Percentiles rank a stretch among this genome's conserved stretches.
phyloP scores from a whole-genome alignment of 129 eudicot genomes.

The Glebionis coronaria region DNA sequence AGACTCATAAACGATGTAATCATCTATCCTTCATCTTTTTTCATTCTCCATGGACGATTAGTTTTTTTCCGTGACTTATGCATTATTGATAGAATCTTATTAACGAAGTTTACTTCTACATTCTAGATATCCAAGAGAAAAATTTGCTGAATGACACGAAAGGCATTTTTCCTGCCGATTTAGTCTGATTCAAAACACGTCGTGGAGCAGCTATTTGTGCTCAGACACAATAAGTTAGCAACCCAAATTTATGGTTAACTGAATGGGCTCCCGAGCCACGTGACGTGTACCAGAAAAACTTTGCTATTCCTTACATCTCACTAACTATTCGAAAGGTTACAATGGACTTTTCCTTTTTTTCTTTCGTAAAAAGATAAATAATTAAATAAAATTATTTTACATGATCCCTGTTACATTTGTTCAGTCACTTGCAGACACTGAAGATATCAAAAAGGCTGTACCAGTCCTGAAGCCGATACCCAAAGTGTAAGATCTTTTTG shows the following conservation, averaged over 20 bases:
- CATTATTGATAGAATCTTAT: no score
- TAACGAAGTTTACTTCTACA: no score
- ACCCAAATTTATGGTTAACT: conserved; percentile 79
- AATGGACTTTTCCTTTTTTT: conserved; percentile 61
- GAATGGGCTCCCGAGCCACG: conserved; percentile 94
- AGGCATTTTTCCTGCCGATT: conserved; percentile 68
- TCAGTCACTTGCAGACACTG: conserved; percentile 73
- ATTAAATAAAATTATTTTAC: conserved; percentile 78
- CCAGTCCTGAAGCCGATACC: conserved; percentile 57
- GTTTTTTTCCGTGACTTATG: no score
- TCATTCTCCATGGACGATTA: no score
- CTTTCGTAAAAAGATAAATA: no score
- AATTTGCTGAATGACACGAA: conserved; percentile 51
- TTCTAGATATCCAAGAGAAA: conserved; percentile 71
- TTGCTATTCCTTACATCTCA: conserved; percentile 69
- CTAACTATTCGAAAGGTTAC: conserved; percentile 57
- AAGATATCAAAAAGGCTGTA: conserved; percentile 58
- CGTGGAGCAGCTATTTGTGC: conserved; percentile 92
- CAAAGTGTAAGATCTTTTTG: conserved; percentile 46
- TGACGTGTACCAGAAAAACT: conserved; percentile 69
- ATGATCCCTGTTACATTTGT: conserved; percentile 72
- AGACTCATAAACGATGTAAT: no score
- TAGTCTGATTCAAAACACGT: conserved; percentile 78
- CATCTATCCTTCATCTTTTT: no score
- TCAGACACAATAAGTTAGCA: conserved; percentile 74